Evolutionary conservation across 257 asterid genomes (phyloP), one percentile per base, ranked within the genome.

Genomic region (Gardenia jasminoides): DNA sequence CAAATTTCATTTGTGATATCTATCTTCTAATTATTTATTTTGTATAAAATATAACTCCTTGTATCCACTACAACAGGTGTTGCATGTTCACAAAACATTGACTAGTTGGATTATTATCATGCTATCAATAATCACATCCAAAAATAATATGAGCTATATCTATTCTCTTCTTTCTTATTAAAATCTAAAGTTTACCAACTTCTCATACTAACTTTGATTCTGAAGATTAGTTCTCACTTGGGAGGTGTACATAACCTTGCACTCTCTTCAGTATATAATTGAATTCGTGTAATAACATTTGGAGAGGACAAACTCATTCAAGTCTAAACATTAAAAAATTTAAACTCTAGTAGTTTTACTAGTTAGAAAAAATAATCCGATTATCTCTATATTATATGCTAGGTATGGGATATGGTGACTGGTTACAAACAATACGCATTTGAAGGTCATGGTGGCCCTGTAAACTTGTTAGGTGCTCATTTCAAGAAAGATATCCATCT

Each of bases 191-290:
- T 44, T 66, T 72, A 68, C 41, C 70, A 19, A 66, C 41, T 67
- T 56, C 79, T 78, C 59, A 84, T 67, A 39, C 28, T 65, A 68
- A 70, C 59, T 58, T 58, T 71, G 47, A 43, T 36, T 71, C 5
- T 58, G 56, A 87, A 93, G 97, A 85, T 92, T 48, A 91, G 84
- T 70, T 97, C 97, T 24, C 97, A 92, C 85, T 76, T 62, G 66
- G 95, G 96, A 72, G 76, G 91, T 70, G 94, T 91, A 46, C 87
- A 91, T 82, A 95, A 91, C 82, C 81, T 92, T 46, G 95, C 91
- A 59, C 91, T 92, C 83, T 78, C 92, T 47, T 86, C 87, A 70
- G 88, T 86, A 64, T 2, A 82, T 56, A 86, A 83, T 68, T 82
- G 83, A 78, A 85, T 86, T 72, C 74, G 88, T 52, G 73, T 87